phyloP scores from a whole-genome alignment of 2,329 filamentous ascomycete genomes.

The Epichloe glyceriae region DNA sequence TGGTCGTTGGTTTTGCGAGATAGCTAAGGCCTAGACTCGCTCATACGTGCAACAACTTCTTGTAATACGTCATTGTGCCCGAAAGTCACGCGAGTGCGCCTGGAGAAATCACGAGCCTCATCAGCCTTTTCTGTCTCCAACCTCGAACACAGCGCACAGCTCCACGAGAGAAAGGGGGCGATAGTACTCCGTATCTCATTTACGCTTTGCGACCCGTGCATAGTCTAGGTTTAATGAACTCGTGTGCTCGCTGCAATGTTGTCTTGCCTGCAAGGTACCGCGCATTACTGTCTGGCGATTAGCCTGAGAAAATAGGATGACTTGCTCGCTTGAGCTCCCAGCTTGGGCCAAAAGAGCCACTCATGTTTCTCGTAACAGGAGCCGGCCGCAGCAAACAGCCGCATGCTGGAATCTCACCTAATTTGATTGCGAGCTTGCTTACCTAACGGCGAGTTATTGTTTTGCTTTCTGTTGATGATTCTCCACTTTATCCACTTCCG shows the following conservation, averaged over 20 bases:
- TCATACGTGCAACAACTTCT: too few relatives aligned
- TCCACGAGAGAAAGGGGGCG: not conserved
- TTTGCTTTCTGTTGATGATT: conserved; percentile 1
- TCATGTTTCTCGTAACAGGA: conserved; percentile 2
- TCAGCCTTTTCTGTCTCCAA: not conserved
- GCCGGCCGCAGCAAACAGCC: not conserved
- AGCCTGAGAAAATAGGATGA: not conserved
- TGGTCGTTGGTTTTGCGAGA: too few relatives aligned
- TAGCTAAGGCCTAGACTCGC: too few relatives aligned
- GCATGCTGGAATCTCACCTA: conserved; percentile 13
- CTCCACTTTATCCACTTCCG: not conserved
- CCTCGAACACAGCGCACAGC: not conserved
- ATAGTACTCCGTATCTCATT: not conserved
- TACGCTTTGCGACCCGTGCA: not conserved
- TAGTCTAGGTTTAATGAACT: not conserved
- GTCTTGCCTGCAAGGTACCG: conserved; percentile 1
- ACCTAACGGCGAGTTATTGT: conserved; percentile 12
- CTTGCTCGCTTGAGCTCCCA: not conserved
- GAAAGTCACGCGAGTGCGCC: too few relatives aligned
- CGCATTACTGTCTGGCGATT: not conserved
- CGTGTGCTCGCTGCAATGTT: not conserved
- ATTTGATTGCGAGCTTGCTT: conserved; percentile 13
- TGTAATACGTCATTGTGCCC: too few relatives aligned
- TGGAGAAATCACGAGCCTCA: too few relatives aligned
- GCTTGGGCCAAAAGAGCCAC: not conserved